Conservation (phyloP, 305 asterid genomes). For the Andrographis paniculata region DNA sequence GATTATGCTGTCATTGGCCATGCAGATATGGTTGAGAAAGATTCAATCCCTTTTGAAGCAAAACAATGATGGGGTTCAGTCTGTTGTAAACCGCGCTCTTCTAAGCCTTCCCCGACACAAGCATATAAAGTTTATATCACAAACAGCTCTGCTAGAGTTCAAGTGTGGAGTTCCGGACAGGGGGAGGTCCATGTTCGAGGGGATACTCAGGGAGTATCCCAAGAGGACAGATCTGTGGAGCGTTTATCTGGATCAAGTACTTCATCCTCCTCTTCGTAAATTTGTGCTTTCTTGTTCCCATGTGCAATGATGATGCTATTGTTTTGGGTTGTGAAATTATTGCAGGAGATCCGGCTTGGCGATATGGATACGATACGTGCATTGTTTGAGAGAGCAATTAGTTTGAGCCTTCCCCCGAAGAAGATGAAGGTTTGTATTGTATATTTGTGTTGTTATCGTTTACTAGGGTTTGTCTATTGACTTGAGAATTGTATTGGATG, state of each 20-base stretch:
- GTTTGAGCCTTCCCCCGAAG: slow-evolving; percentile 76
- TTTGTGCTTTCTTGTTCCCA: neutral
- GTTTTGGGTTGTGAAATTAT: neutral
- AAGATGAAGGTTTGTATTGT: slow-evolving; percentile 65
- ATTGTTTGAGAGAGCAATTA: slow-evolving; percentile 84
- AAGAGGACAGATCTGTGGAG: slow-evolving; percentile 96
- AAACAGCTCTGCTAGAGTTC: slow-evolving; percentile 82
- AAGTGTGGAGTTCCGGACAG: slow-evolving; percentile 83
- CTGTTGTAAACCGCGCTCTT: slow-evolving; percentile 64
- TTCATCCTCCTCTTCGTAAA: slow-evolving; percentile 2
- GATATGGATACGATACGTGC: slow-evolving; percentile 73
- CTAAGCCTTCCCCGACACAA: slow-evolving; percentile 66
- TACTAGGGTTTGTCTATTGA: too few species aligned
- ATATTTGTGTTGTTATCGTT: too few species aligned
- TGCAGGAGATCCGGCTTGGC: slow-evolving; percentile 79
- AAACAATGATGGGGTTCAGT: slow-evolving; percentile 53
- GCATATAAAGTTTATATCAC: slow-evolving; percentile 72
- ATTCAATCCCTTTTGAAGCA: slow-evolving; percentile 47
- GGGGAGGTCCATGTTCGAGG: slow-evolving; percentile 87
- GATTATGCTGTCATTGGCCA: slow-evolving; percentile 4
- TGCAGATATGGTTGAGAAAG: slow-evolving; percentile 79
- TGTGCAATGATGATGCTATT: neutral
- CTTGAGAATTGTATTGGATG: neutral
- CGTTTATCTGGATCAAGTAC: slow-evolving; percentile 88
- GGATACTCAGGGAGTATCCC: slow-evolving; percentile 83